Percentiles rank a stretch among this genome's conserved stretches.
phyloP scores from a whole-genome alignment of 164 flowering plant genomes.

The Taxillus chinensis region DNA sequence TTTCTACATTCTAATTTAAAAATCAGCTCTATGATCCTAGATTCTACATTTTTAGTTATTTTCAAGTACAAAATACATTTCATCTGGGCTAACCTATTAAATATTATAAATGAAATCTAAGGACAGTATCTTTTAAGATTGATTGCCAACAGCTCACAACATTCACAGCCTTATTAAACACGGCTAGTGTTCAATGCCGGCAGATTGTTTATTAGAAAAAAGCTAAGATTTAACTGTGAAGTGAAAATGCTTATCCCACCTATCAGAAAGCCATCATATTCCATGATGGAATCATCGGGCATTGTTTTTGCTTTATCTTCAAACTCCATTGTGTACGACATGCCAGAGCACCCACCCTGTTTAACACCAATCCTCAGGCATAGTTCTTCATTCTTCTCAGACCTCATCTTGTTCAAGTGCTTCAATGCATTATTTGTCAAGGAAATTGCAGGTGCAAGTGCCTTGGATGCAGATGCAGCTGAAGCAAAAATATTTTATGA shows the following conservation, averaged over 20 bases:
- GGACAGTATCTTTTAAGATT: too few species aligned
- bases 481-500: constrained; percentile 12
- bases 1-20: too few species aligned
- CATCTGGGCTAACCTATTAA: too few species aligned
- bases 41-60: too few species aligned
- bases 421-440: constrained; percentile 73
- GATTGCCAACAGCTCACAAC: too few species aligned
- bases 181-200: too few species aligned
- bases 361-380: constrained; percentile 93
- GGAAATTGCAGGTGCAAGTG: constrained; percentile 65
- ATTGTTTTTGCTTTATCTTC: constrained; percentile 65
- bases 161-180: too few species aligned
- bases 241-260: constrained; percentile 29
- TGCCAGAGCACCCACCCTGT: constrained; percentile 98
- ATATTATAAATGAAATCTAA: too few species aligned
- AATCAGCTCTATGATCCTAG: too few species aligned
- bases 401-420: constrained; percentile 80
- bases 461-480: constrained; percentile 55
- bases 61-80: too few species aligned
- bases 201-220: too few species aligned
- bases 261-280: constrained; percentile 75
- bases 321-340: constrained; percentile 97
- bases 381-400: constrained; percentile 69
- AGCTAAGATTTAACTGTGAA: too few species aligned
- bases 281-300: constrained; percentile 87